These are phyloP conservation scores for Diaporthe sp. DNA, from an alignment of 2,329 filamentous ascomycete species.

Conservation along the genomic window DNA sequence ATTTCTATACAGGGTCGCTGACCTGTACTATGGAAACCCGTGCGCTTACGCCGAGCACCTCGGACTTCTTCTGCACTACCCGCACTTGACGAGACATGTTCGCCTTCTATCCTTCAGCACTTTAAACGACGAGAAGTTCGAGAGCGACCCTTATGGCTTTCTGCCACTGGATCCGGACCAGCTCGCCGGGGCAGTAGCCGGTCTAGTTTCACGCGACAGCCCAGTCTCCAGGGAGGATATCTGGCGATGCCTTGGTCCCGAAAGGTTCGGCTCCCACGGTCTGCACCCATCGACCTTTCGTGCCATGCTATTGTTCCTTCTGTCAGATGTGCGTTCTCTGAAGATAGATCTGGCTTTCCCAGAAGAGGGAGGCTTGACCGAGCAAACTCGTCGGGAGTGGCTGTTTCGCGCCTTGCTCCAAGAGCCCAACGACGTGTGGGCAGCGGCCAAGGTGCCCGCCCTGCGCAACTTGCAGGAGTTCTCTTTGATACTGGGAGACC, in stretches of 20 bases:
- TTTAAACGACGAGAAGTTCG: neutral
- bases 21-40: neutral
- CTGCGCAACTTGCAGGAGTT: neutral
- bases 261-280: neutral
- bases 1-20: neutral
- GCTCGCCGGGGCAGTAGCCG: neutral
- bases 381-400: neutral
- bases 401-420: neutral
- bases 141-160: neutral
- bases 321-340: neutral
- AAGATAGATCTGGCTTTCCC: neutral
- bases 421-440: neutral
- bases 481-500: neutral
- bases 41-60: neutral
- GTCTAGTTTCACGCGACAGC: neutral
- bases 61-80: neutral
- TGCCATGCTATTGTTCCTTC: slow-evolving; percentile 6
- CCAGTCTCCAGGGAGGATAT: neutral
- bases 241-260: neutral
- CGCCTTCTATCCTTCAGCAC: neutral
- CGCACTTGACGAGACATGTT: neutral
- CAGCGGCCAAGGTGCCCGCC: neutral
- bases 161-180: neutral
- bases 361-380: neutral
- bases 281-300: neutral